Conservation (phyloP, 129 eudicot genomes). For the Rutidosis leptorrhynchoides region DNA sequence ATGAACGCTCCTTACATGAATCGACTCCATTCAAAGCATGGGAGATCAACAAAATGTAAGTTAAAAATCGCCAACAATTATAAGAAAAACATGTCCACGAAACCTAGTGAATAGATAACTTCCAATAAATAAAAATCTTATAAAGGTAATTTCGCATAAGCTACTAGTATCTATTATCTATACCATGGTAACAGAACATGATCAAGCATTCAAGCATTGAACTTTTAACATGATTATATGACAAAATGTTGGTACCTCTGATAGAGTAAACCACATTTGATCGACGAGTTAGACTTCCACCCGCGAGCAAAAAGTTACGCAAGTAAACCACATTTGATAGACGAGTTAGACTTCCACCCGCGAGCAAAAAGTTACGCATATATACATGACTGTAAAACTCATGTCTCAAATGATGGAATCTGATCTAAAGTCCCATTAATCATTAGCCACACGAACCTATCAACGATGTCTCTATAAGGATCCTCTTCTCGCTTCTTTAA, state of each 20-base stretch:
- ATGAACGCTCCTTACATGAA: too few species aligned
- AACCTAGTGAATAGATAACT: neutral
- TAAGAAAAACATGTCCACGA: too few species aligned
- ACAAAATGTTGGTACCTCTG: neutral
- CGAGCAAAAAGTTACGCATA: neutral
- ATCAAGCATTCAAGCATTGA: neutral
- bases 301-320: neutral
- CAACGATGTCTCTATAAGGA: slow-evolving; percentile 43
- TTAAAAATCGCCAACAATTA: too few species aligned
- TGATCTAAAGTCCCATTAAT: slow-evolving; percentile 21
- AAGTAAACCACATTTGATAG: too few species aligned
- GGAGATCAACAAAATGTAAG: too few species aligned
- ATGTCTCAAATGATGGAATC: slow-evolving; percentile 12
- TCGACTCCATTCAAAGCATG: too few species aligned
- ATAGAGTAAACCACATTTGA: neutral
- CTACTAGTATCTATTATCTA: too few species aligned
- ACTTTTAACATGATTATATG: neutral
- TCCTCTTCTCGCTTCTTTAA: slow-evolving; percentile 48
- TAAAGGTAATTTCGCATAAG: too few species aligned
- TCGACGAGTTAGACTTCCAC: neutral
- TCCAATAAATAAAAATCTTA: neutral
- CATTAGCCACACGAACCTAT: slow-evolving; percentile 35
- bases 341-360: neutral
- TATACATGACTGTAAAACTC: neutral
- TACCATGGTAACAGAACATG: too few species aligned